These are phyloP conservation scores for Beauveria sp. DNA, from an alignment of 2,329 filamentous ascomycete species.

Conservation along the genomic window DNA sequence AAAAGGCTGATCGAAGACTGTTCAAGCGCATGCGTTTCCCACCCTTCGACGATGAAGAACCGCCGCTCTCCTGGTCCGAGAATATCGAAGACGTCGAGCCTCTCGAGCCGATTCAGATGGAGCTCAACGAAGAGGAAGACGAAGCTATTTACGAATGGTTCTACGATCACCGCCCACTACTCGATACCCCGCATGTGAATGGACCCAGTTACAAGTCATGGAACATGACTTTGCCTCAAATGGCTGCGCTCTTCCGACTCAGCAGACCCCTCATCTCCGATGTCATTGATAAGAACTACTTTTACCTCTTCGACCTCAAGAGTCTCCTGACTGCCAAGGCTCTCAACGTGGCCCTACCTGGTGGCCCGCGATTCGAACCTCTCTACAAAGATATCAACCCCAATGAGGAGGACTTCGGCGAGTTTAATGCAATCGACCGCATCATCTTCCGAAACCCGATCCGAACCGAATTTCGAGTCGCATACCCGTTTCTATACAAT, in stretches of 20 bases:
- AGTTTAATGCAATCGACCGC: slow-evolving; percentile 98
- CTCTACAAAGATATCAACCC: slow-evolving; percentile 98
- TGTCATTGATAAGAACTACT: slow-evolving; percentile 93
- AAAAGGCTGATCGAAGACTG: slow-evolving; percentile 90
- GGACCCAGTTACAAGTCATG: slow-evolving; percentile 94
- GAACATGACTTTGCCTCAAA: slow-evolving; percentile 89
- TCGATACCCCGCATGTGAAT: slow-evolving; percentile 90
- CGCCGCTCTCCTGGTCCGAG: slow-evolving; percentile 94
- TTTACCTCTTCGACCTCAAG: slow-evolving; percentile 92
- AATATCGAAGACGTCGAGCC: slow-evolving; percentile 99
- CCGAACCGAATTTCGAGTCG: slow-evolving; percentile 90
- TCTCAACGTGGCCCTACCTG: slow-evolving; percentile 94
- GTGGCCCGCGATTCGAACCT: slow-evolving; percentile 92
- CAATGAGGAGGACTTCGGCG: slow-evolving; percentile 97
- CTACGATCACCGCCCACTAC: slow-evolving; percentile 84
- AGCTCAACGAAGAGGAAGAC: slow-evolving; percentile 90
- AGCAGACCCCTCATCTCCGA: slow-evolving; percentile 88
- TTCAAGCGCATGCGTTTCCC: slow-evolving; percentile 99
- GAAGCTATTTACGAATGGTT: slow-evolving; percentile 92
- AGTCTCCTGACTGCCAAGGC: slow-evolving; percentile 95
- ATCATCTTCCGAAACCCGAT: slow-evolving; percentile 97
- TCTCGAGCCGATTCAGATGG: slow-evolving; percentile 96
- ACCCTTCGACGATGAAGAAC: slow-evolving; percentile 97
- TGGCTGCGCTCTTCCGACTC: slow-evolving; percentile 89
- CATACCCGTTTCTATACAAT: slow-evolving; percentile 93